phyloP scores from a whole-genome alignment of 495 filamentous ascomycete species.

The Trichodelitschia bisporula region DNA sequence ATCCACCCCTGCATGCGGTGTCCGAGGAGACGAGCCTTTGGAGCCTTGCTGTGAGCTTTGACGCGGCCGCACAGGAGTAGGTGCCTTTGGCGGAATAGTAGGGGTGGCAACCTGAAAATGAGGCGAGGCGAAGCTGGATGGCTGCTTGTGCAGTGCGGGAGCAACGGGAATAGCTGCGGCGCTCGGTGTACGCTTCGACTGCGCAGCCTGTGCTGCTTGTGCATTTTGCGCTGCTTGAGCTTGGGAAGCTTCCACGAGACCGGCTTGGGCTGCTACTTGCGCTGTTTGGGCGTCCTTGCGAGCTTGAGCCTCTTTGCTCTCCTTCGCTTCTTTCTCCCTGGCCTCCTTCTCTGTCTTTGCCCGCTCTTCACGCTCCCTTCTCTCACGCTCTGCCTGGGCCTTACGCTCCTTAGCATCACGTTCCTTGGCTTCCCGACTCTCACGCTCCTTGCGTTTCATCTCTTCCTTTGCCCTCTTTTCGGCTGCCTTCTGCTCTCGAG shows the following conservation, averaged over 20 bases:
- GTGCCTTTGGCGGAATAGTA: constrained; percentile 54
- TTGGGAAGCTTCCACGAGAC: no score
- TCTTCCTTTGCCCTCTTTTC: constrained; percentile 48
- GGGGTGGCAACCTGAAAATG: constrained; percentile 57
- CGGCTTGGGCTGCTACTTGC: constrained; percentile 12
- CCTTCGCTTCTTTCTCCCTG: constrained; percentile 36
- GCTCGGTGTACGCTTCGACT: constrained; percentile 21
- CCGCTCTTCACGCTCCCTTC: constrained; percentile 17
- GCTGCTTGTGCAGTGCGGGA: constrained; percentile 22
- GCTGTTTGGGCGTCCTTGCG: constrained; percentile 21
- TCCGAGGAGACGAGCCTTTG: constrained; percentile 42
- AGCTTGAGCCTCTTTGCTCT: constrained; percentile 19
- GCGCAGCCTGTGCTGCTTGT: constrained; percentile 12
- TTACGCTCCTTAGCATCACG: constrained; percentile 30
- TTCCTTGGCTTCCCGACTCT: constrained; percentile 55
- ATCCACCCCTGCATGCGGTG: constrained; percentile 23
- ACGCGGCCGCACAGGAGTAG: constrained; percentile 50
- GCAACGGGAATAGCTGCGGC: constrained; percentile 26
- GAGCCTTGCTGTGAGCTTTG: constrained; percentile 66
- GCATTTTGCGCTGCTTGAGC: constrained; percentile 21
- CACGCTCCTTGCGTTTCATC: constrained; percentile 33
- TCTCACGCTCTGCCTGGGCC: constrained; percentile 22
- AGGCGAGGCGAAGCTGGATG: constrained; percentile 39
- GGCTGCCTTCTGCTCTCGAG: constrained; percentile 43
- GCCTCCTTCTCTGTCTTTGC: constrained; percentile 18